Evolutionary conservation across 2,329 filamentous ascomycete genomes (phyloP).

Genomic region (Claviceps lovelessii): DNA sequence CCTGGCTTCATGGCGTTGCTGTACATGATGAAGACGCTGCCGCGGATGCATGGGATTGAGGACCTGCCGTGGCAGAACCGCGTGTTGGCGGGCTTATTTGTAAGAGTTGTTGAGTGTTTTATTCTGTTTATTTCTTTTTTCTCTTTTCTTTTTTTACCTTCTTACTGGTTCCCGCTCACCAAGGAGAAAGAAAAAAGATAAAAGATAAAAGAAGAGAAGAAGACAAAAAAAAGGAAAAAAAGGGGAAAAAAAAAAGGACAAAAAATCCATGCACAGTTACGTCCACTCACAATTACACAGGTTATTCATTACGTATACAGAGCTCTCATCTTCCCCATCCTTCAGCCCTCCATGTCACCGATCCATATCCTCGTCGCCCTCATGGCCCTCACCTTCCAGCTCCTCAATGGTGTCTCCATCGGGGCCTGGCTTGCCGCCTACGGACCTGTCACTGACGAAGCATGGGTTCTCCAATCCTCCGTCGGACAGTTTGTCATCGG

Average conservation of each 20-base stretch:
- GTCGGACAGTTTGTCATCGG: constrained; percentile 43
- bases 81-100: constrained; percentile 56
- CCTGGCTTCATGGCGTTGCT: constrained; percentile 63
- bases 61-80: constrained; percentile 64
- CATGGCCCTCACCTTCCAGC: constrained; percentile 57
- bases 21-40: constrained; percentile 63
- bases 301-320: constrained; percentile 84
- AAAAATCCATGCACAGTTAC: too few species aligned
- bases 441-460: constrained; percentile 46
- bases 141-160: too few species aligned
- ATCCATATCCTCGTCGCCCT: constrained; percentile 58
- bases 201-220: background rate
- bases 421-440: constrained; percentile 74
- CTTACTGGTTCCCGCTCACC: too few species aligned
- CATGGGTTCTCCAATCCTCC: constrained; percentile 29
- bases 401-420: constrained; percentile 64
- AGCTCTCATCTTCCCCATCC: constrained; percentile 64
- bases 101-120: constrained; percentile 16
- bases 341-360: constrained; percentile 86
- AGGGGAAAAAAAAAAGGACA: background rate
- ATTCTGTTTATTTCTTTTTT: constrained; percentile 3
- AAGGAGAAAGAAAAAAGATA: background rate
- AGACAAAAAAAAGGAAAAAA: too few species aligned
- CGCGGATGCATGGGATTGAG: constrained; percentile 39
- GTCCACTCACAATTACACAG: constrained; percentile 18